These are phyloP conservation scores for Moesziomyces globuligerus DNA, from an alignment of 1,284 basidiomycete genomes.

Conservation along the genomic window DNA sequence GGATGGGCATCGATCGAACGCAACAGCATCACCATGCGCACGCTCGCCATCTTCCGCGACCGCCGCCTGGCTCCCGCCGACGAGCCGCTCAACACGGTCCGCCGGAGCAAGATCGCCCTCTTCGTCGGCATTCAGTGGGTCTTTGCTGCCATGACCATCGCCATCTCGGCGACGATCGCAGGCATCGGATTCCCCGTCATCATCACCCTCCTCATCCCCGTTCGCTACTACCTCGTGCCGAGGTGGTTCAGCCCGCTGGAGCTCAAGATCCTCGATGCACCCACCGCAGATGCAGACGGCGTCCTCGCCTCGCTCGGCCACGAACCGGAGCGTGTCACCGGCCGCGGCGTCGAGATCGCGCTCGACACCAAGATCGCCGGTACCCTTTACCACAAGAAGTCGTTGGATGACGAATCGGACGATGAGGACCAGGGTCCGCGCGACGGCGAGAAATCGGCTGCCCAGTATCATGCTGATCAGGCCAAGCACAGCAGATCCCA, in stretches of 20 bases:
- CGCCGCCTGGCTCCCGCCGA: constrained; percentile 57
- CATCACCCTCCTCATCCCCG: constrained; percentile 85
- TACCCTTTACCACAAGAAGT: constrained; percentile 36
- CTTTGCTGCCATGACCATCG: constrained; percentile 89
- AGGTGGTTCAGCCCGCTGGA: constrained; percentile 82
- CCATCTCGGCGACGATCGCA: constrained; percentile 85
- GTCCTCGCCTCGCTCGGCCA: constrained; percentile 62
- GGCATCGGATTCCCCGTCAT: constrained; percentile 87
- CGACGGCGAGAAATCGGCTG: constrained; percentile 21
- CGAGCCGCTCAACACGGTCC: constrained; percentile 76
- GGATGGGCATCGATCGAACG: constrained; percentile 74
- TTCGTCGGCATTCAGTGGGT: constrained; percentile 83
- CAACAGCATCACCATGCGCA: constrained; percentile 85
- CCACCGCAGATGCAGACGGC: constrained; percentile 74
- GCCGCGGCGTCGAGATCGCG: constrained; percentile 50
- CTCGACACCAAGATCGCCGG: constrained; percentile 59
- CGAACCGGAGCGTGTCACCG: constrained; percentile 56
- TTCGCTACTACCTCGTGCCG: constrained; percentile 80
- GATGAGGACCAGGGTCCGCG: constrained; percentile 23
- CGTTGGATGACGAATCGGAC: constrained; percentile 25
- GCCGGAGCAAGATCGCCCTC: constrained; percentile 79
- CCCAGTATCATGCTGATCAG: constrained; percentile 15
- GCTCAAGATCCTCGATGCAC: constrained; percentile 84
- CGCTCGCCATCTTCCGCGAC: constrained; percentile 85
- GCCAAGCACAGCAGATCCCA: constrained; percentile 7